These are phyloP conservation scores for Arabidopsis hybrid DNA, from an alignment of 441 rosid species.

Conservation along the genomic window DNA sequence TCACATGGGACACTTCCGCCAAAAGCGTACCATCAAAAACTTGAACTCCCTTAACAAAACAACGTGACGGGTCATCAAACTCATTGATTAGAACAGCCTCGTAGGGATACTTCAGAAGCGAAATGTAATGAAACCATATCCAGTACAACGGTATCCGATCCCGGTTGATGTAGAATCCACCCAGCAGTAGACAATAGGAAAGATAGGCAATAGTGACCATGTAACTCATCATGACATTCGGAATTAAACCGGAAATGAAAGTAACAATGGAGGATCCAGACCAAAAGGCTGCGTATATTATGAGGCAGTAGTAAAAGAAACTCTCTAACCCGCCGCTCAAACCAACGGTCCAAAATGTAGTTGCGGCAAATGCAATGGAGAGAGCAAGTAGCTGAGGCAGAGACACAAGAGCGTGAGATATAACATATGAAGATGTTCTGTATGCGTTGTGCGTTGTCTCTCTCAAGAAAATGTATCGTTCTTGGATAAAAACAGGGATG, in stretches of 20 bases:
- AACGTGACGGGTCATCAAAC: slow-evolving; percentile 58
- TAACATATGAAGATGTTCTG: slow-evolving; percentile 41
- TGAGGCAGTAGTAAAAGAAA: slow-evolving; percentile 59
- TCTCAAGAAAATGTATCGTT: slow-evolving; percentile 70
- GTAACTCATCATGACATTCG: slow-evolving; percentile 78
- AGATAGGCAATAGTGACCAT: slow-evolving; percentile 62
- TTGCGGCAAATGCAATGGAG: slow-evolving; percentile 57
- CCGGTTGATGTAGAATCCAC: slow-evolving; percentile 76
- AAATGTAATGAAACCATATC: slow-evolving; percentile 84
- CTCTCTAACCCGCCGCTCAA: slow-evolving; percentile 72
- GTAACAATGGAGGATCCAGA: slow-evolving; percentile 76
- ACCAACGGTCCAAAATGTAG: slow-evolving; percentile 77
- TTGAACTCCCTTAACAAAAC: slow-evolving; percentile 67
- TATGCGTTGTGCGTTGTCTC: slow-evolving; percentile 42
- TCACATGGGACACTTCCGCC: slow-evolving; percentile 41
- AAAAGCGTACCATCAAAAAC: slow-evolving; percentile 73
- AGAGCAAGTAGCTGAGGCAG: slow-evolving; percentile 52
- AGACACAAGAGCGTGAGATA: slow-evolving; percentile 37
- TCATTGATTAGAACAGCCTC: slow-evolving; percentile 74
- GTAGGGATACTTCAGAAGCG: slow-evolving; percentile 71
- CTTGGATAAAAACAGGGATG: slow-evolving; percentile 45
- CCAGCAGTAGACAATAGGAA: slow-evolving; percentile 73
- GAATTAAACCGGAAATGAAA: slow-evolving; percentile 68
- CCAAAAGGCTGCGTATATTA: slow-evolving; percentile 73
- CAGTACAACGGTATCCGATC: slow-evolving; percentile 71